phyloP scores from a whole-genome alignment of 768 basidiomycete species.

The Strobilomyces dryophilus region DNA sequence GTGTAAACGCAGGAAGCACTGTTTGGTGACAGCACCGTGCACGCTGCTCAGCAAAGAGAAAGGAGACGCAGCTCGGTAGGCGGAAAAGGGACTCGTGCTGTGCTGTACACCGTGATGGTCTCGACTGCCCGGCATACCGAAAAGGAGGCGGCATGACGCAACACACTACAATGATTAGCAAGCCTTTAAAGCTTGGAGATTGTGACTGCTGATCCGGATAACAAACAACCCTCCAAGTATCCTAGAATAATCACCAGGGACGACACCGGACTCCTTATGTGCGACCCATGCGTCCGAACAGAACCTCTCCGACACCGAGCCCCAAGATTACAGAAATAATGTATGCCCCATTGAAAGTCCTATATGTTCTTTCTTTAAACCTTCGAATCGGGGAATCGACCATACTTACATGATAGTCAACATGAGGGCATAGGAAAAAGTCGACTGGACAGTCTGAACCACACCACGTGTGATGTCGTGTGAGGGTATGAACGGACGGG shows the following conservation, averaged over 20 bases:
- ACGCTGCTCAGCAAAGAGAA: no score
- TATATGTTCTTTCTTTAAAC: conserved; percentile 29
- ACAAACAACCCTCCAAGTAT: no score
- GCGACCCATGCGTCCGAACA: conserved; percentile 56
- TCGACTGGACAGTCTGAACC: conserved; percentile 57
- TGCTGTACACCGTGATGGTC: no score
- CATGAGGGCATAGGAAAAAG: conserved; percentile 72
- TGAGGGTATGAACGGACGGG: conserved; percentile 57
- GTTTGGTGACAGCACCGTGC: no score
- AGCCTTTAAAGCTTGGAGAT: no score
- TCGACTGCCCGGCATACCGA: no score
- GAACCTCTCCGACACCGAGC: conserved; percentile 66
- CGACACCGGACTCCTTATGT: neutral
- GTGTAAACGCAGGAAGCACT: no score
- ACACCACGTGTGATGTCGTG: conserved; percentile 72
- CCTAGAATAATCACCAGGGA: neutral
- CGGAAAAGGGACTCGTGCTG: no score
- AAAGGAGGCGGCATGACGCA: no score
- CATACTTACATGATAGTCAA: conserved; percentile 67
- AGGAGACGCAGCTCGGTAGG: no score
- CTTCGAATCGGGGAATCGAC: neutral
- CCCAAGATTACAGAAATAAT: conserved; percentile 71
- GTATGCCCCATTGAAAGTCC: conserved; percentile 82
- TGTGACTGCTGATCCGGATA: no score
- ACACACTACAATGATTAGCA: no score